Conservation (phyloP, 805 yeast species). For the Zygosaccharomyces siamensis region DNA sequence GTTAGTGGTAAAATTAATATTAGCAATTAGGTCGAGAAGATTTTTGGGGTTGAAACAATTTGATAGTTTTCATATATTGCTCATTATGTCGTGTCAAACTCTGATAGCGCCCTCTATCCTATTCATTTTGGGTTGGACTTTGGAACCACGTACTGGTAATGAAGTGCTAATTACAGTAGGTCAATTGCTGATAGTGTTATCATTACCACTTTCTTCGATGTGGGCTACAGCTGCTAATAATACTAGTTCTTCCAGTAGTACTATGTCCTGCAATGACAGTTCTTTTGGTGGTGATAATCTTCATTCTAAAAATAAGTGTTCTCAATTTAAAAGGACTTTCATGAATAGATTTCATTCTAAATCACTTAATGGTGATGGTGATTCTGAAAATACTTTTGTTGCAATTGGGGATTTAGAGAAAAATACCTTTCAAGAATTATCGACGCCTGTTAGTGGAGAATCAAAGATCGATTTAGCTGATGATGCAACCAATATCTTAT, state of each 20-base stretch:
- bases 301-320: conserved; percentile 2
- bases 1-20: conserved; percentile 55
- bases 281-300: neutral
- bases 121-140: conserved; percentile 50
- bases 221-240: conserved; percentile 78
- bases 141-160: conserved; percentile 30
- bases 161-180: conserved; percentile 50
- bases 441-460: conserved; percentile 9
- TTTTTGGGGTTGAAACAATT: conserved; percentile 77
- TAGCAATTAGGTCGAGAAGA: conserved; percentile 70
- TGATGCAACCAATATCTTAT: neutral
- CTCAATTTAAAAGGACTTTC: conserved; percentile 1
- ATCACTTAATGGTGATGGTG: conserved; percentile 4
- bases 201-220: conserved; percentile 77
- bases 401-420: conserved; percentile 16
- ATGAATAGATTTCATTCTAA: conserved; percentile 1
- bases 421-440: conserved; percentile 15
- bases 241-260: conserved; percentile 39
- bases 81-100: conserved; percentile 79
- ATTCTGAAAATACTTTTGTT: conserved; percentile 15
- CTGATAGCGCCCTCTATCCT: conserved; percentile 72
- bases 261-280: conserved; percentile 8
- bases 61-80: conserved; percentile 71
- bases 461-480: neutral
- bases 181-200: conserved; percentile 57